Percentiles rank a stretch among this genome's conserved stretches.
These are phyloP conservation scores for Collybia mongolica DNA, from an alignment of 768 basidiomycete genomes.

Conservation along the genomic window DNA sequence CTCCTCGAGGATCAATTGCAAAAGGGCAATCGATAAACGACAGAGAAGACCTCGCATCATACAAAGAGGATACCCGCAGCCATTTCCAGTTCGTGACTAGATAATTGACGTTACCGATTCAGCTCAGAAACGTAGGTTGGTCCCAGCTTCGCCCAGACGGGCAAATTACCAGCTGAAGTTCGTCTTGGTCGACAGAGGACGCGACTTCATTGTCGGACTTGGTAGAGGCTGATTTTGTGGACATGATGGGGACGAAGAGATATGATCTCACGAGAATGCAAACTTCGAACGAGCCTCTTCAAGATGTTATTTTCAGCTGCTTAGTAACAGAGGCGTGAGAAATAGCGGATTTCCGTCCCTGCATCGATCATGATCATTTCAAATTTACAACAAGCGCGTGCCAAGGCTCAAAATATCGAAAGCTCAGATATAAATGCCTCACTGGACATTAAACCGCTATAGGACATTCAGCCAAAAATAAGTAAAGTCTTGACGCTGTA, in stretches of 20 bases:
- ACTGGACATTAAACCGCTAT: conserved; percentile 31
- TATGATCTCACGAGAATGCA: conserved; percentile 2
- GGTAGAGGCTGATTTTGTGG: conserved; percentile 19
- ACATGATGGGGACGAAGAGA: conserved; percentile 14
- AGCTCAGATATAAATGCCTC: conserved; percentile 3
- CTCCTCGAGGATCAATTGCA: conserved; percentile 16
- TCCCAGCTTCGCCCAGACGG: conserved; percentile 26
- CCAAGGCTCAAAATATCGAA: neutral
- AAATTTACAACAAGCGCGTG: neutral
- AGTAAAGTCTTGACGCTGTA: neutral
- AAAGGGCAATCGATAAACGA: conserved; percentile 19
- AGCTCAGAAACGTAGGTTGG: conserved; percentile 29
- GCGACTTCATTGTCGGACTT: conserved; percentile 24
- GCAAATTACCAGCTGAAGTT: conserved; percentile 45
- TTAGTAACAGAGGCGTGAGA: too few species aligned
- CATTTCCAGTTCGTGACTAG: conserved; percentile 67
- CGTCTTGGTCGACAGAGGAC: conserved; percentile 35
- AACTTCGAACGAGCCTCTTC: neutral
- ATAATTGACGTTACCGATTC: conserved; percentile 73
- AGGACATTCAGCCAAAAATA: neutral
- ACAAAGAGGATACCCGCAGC: conserved; percentile 87
- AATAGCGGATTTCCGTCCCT: too few species aligned
- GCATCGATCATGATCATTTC: neutral
- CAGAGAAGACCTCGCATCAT: conserved; percentile 14
- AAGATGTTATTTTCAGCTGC: neutral